phyloP scores from a whole-genome alignment of 2,329 filamentous ascomycete genomes.

The Colletotrichum truncatum region DNA sequence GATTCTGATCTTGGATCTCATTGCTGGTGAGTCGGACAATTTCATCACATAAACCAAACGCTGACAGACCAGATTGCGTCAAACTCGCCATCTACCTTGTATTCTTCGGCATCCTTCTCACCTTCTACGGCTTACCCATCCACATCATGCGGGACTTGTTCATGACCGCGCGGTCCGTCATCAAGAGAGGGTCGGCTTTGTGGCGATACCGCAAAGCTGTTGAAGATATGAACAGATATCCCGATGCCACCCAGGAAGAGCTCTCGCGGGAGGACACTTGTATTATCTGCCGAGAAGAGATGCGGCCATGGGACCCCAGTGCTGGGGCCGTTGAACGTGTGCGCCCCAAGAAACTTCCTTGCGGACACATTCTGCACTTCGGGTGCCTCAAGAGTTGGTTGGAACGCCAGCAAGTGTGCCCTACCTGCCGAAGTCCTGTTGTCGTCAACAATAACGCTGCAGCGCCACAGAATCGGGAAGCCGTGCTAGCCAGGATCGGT shows the following conservation, averaged over 20 bases:
- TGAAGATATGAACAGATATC: slow-evolving; percentile 92
- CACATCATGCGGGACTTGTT: slow-evolving; percentile 97
- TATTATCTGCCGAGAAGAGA: slow-evolving; percentile 97
- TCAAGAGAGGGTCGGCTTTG: slow-evolving; percentile 88
- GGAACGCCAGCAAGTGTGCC: slow-evolving; percentile 96
- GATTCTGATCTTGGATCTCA: slow-evolving; percentile 86
- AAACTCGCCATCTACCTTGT: slow-evolving; percentile 89
- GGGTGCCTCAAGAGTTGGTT: slow-evolving; percentile 97
- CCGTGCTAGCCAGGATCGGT: slow-evolving; percentile 43
- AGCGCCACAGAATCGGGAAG: slow-evolving; percentile 44
- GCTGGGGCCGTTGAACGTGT: slow-evolving; percentile 81
- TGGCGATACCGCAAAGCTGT: slow-evolving; percentile 91
- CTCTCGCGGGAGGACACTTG: slow-evolving; percentile 89
- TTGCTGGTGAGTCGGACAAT: slow-evolving; percentile 69
- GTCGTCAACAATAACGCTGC: slow-evolving; percentile 60
- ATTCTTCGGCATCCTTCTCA: slow-evolving; percentile 93
- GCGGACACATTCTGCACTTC: slow-evolving; percentile 94
- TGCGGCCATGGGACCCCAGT: slow-evolving; percentile 78
- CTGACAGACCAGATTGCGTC: slow-evolving; percentile 74
- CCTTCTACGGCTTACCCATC: slow-evolving; percentile 94
- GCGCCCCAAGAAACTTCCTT: slow-evolving; percentile 94
- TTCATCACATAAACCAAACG: neutral
- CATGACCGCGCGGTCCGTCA: slow-evolving; percentile 90
- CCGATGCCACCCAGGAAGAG: slow-evolving; percentile 89
- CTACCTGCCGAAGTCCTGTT: slow-evolving; percentile 89